Base-by-base conservation (phyloP, 768 basidiomycete genomes). In the Kwoniella sp. region DNA sequence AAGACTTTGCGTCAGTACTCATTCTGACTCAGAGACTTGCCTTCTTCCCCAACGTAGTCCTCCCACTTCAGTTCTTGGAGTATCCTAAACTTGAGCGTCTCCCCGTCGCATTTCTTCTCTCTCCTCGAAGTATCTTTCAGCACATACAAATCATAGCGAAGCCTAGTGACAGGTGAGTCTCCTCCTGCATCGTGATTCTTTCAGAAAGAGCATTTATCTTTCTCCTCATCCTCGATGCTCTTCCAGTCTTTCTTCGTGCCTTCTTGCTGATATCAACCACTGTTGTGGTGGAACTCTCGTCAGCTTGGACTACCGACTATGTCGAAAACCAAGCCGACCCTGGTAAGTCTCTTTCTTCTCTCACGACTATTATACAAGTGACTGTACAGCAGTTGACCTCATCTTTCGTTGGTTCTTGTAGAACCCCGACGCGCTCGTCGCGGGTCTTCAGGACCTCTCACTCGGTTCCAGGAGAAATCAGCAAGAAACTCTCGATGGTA, bases 401-500 rank as follows among this genome's bases (percentile, higher is more conserved):
- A 44, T 3, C 40, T 44, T 10, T 13, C 33, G 7, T 13, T 6
- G 6, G 13, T 6, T 13, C 13, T 33, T 33, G 10, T 44, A 64
- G 62, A 30, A 27, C 36, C 30, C 62, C 40, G 62, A 47, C 47
- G 55, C 57, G 10, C 49, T 64, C 24, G 49, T 64, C 55, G 36
- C 62, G 6, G 62, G 62, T 10, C 57, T 64, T 44, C 29, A 57
- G 24, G 33, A 57, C 13, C 62, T 64, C 6, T 29, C 55, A 10
- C 57, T 64, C 33, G 55, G 48, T 26, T 52, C 55, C 13, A 37
- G 47, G 55, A 40, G 24, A 49, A 49, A 15, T 9, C 25, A 44
- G 37, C 62, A 64, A 46, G 62, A 64, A 40, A 64, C 62, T 27
- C 62, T 64, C 33, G 62, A 64, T 58, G 62, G 62, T 64, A 21